Percentiles rank a stretch among this genome's conserved stretches.
Evolutionary conservation across 106 monocot genomes (phyloP).

Genomic region (Vanilla planifolia): DNA sequence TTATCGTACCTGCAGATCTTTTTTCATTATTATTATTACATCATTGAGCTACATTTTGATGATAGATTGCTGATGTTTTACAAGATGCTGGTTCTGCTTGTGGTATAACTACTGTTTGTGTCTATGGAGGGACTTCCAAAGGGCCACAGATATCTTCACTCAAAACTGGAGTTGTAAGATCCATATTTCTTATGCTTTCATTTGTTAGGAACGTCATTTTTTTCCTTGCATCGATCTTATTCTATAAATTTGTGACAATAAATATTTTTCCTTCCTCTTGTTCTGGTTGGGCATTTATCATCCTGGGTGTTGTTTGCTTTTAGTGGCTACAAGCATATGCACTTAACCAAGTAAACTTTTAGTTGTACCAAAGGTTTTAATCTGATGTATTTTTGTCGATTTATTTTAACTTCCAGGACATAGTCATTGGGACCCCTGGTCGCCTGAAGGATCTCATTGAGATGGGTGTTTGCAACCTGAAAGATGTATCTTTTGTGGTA

Average conservation of each 20-base stretch:
- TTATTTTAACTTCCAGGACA: conserved; percentile 47
- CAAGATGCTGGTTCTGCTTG: conserved; percentile 77
- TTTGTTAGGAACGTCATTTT: neutral
- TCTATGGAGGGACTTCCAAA: conserved; percentile 97
- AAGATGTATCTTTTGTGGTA: conserved; percentile 90
- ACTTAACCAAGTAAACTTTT: neutral
- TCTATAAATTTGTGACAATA: neutral
- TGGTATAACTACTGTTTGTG: conserved; percentile 74
- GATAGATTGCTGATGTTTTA: conserved; percentile 92
- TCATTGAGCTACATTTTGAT: conserved; percentile 14
- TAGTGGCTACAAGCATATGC: neutral
- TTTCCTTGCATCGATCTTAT: neutral
- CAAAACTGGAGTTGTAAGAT: conserved; percentile 93
- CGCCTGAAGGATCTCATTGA: conserved; percentile 93
- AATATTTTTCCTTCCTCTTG: neutral
- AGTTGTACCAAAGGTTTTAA: neutral
- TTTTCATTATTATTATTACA: no score
- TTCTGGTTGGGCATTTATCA: neutral
- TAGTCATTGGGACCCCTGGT: conserved; percentile 92
- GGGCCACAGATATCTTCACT: conserved; percentile 88
- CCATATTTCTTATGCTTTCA: neutral
- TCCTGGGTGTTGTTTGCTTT: neutral
- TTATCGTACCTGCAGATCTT: no score
- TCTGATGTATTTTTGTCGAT: neutral
- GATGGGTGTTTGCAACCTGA: conserved; percentile 75